Base-by-base conservation (phyloP, 352 stramenopile species). In the Phytophthora citrophthora region DNA sequence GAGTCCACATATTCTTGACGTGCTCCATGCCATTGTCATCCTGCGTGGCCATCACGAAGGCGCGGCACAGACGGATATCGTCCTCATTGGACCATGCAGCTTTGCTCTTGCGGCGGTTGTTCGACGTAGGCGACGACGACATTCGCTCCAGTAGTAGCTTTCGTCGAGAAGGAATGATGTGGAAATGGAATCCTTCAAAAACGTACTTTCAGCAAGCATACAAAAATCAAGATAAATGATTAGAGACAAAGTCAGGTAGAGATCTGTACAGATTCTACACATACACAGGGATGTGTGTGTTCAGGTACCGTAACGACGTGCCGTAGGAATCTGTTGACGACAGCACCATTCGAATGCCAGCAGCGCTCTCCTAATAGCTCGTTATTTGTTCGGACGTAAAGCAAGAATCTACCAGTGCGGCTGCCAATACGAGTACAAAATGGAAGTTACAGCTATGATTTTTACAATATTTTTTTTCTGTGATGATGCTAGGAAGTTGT, bases 1-100 rank as follows among this genome's bases (percentile, higher is more conserved):
- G 67, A 11, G 47, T 62, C 67, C 67, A 75, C 56, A 75, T 72
- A 38, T 75, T 68, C 46, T 72, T 68, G 27, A 71, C 63, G 40
- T 72, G 61, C 29, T 75, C 62, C 10, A 46, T 68, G 56, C 55
- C 67, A 16, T 69, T 56, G 34, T 32, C 55, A 39, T 62, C 52
- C 55, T 75, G 61, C 23, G 67, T 69, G 39, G 62, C 57, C 38
- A 59, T 31, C 56, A 75, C 67, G 41, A 72, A 75, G 34, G 67
- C 63, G 46, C 62, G 67, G 39, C 61, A 72, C 46, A 75, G 58
- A 8, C 67, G 67, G 24, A 72, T 55, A 34, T 75, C 67, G 34
- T 75, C 62, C 18, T 68, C 56, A 2, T 72, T 66, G 27, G 67
- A 69, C 67, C 62, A 75, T 39, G 61, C 57, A 29, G 54, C 24